Evolutionary conservation across 371 early-diverging fungal genomes (phyloP), one percentile per base, ranked within the genome.

Genomic region (Mucor irregularis): DNA sequence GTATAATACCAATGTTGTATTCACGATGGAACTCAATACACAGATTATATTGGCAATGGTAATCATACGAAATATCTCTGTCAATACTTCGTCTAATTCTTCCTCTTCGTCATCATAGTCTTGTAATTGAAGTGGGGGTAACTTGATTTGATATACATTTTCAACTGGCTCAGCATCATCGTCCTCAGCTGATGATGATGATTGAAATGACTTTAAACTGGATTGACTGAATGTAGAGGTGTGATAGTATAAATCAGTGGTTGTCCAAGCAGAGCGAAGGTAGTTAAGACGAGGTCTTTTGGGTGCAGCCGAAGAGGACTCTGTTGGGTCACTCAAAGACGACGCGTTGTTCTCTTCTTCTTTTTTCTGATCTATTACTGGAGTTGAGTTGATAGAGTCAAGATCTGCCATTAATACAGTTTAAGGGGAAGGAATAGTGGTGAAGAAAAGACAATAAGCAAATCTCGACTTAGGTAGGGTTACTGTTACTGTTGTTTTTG

Each of bases 241-340:
- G 0, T 40, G 24, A 19, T 42, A 29, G 16, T 50, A 54, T 8
- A 60, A 31, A 19, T 66, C 61, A 3, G 56, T 57, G 3, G 68
- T 63, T 2, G 66, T 57, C 75, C 71, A 74, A 2, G 61, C 69
- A 13, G 71, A 66, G 4, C 66, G 58, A 21, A 74, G 55, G 25
- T 66, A 66, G 39, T 64, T 55, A 14, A 74, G 29, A 24, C 51
- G 59, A 19, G 71, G 67, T 38, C 71, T 35, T 30, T 45, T 42
- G 5, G 24, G 10, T 1, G 8, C 4, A 9, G 19, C 13, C 5
- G 9, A 19, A 19, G 39, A 13, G 7, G 35, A 13, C 5, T 35
- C 35, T 35, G 5, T 35, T 35, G 13, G 13, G 16, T 35, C 16
- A 39, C 37, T 37, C n/a, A n/a, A n/a, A 16, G 37, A 16, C 17